Evolutionary conservation across 106 monocot genomes (phyloP).

Genomic region (Dendrobium nobile): DNA sequence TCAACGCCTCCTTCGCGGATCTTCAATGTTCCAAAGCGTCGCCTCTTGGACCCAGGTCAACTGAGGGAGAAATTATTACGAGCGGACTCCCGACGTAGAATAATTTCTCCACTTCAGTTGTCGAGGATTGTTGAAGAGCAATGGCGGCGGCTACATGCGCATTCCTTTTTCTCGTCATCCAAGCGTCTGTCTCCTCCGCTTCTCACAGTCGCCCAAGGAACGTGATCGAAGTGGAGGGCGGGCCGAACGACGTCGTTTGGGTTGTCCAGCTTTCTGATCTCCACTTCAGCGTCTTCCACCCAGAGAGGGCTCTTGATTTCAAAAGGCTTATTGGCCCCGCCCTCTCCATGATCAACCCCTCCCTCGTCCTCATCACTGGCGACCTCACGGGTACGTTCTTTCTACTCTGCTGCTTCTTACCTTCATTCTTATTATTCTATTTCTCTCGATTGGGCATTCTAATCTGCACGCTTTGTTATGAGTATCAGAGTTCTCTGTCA

Average conservation of each 20-base stretch:
- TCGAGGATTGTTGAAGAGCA: background rate
- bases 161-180: background rate
- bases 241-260: slow-evolving; percentile 66
- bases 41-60: too few relatives aligned
- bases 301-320: slow-evolving; percentile 85
- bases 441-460: background rate
- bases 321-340: slow-evolving; percentile 50
- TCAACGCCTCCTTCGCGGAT: too few relatives aligned
- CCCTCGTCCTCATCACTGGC: slow-evolving; percentile 94
- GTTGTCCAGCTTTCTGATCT: slow-evolving; percentile 95
- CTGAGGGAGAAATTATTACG: too few relatives aligned
- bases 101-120: too few relatives aligned
- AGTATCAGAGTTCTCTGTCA: background rate
- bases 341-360: slow-evolving; percentile 79
- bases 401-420: background rate
- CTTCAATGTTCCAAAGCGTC: too few relatives aligned
- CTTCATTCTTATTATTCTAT: background rate
- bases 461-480: background rate
- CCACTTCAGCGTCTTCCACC: slow-evolving; percentile 89
- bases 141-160: background rate
- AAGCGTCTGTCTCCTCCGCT: background rate
- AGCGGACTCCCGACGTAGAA: too few relatives aligned
- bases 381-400: slow-evolving; percentile 75
- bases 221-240: slow-evolving; percentile 61
- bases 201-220: slow-evolving; percentile 3